Conservation (phyloP, 2,329 filamentous ascomycete species). For the Venturia pyrina region DNA sequence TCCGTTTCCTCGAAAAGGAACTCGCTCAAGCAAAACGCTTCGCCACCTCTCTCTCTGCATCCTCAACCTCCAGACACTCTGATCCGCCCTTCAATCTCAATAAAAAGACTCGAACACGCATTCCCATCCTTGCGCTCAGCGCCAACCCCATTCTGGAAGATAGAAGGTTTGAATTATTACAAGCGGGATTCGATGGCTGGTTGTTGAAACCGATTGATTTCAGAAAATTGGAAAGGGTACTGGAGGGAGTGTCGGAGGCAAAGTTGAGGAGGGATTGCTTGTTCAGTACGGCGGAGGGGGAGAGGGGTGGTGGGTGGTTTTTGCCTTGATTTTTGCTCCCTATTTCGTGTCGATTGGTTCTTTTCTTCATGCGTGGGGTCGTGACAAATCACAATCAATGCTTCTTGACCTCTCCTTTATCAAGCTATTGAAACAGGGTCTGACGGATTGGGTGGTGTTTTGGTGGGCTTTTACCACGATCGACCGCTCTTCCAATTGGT, state of each 20-base stretch:
- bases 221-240: neutral
- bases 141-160: neutral
- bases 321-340: neutral
- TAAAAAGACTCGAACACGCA: neutral
- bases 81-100: neutral
- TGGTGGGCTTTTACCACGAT: too few relatives aligned
- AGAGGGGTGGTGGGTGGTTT: neutral
- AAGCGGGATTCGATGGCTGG: slow-evolving; percentile 4
- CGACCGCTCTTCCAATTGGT: too few relatives aligned
- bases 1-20: slow-evolving; percentile 1
- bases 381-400: too few relatives aligned
- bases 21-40: neutral
- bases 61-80: neutral
- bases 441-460: too few relatives aligned
- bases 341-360: too few relatives aligned
- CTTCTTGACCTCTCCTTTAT: too few relatives aligned
- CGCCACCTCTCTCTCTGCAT: neutral
- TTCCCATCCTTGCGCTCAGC: neutral
- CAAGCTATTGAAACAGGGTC: too few relatives aligned
- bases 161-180: neutral
- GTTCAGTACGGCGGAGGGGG: neutral
- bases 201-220: neutral
- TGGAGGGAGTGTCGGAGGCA: neutral
- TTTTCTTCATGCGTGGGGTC: too few relatives aligned
- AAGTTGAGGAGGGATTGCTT: neutral